Base-by-base conservation (phyloP, 73 alveolate species). In the Durusdinium trenchii region DNA sequence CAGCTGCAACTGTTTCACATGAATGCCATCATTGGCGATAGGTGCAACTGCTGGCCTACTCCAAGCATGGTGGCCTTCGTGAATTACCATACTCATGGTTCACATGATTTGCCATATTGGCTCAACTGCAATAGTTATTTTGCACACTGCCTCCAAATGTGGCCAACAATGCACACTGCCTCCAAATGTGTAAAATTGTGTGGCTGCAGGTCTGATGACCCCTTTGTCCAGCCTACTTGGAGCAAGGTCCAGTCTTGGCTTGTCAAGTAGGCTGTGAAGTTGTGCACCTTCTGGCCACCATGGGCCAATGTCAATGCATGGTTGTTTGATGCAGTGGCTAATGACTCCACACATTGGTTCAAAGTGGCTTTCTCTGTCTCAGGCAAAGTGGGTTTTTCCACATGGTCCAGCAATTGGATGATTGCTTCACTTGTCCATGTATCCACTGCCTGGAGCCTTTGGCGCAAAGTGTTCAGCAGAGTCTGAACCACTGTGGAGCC, bases 381-480 rank as follows among this genome's bases (percentile, higher is more conserved):
- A 26, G 76, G 76, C 76, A 62, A 3, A 40, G 18, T 62, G 76
- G 76, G 43, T 10, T 6, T 9, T 62, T 62, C 76, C 76, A 62
- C 76, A 62, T 62, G 76, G 76, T 62, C 76, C 16, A 62, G 76
- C 76, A 62, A 62, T 62, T 62, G 76, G 76, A 62, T 35, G 76
- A 62, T 62, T 62, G 76, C 36, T 62, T 62, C 76, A 62, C 76
- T 62, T 35, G 76, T 62, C 76, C 76, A 62, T 62, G 76, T 62
- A 10, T 62, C 36, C 40, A 62, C 76, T 62, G 76, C 76, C 36
- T 62, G 76, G 36, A 62, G 76, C 36, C 76, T 62, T 20, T 62
- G 76, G 76, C 76, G 36, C 76, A 62, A 62, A 62, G 76, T 62
- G 76, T 62, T 62, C 76, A 62, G 36, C 16, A 62, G 36, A 62